Conservation (phyloP, 164 flowering plant genomes). For the Magnolia sinica region DNA sequence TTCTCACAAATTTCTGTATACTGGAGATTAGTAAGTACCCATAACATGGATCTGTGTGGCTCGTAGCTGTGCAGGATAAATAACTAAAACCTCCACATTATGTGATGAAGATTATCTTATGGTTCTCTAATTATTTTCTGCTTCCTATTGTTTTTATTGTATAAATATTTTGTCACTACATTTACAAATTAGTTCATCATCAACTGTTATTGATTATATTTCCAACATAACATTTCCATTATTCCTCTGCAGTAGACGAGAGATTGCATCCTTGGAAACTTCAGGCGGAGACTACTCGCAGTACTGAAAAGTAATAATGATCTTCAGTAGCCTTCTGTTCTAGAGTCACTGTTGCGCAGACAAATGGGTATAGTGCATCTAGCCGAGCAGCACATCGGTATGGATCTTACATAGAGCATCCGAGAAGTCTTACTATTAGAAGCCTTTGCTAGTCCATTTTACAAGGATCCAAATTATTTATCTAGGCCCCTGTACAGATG, state of each 20-base stretch:
- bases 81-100: not conserved
- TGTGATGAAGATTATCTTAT: not conserved
- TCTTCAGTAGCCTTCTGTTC: conserved; percentile 84
- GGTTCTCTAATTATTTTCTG: not conserved
- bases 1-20: no score
- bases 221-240: conserved; percentile 1
- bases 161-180: not conserved
- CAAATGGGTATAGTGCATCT: conserved; percentile 77
- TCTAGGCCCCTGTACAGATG: no score
- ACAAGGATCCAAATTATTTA: no score
- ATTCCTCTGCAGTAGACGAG: conserved; percentile 80
- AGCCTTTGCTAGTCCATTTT: conserved; percentile 61
- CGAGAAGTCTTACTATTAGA: conserved; percentile 82
- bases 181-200: not conserved
- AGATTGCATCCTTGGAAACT: conserved; percentile 93
- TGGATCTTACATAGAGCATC: conserved; percentile 92
- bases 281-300: conserved; percentile 79
- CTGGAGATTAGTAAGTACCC: no score
- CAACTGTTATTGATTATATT: not conserved
- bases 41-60: no score
- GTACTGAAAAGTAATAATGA: conserved; percentile 82
- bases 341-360: conserved; percentile 74
- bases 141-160: no score
- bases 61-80: no score
- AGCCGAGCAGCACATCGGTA: conserved; percentile 95